phyloP scores from a whole-genome alignment of 768 basidiomycete genomes.

The Pleurotus tuoliensis region DNA sequence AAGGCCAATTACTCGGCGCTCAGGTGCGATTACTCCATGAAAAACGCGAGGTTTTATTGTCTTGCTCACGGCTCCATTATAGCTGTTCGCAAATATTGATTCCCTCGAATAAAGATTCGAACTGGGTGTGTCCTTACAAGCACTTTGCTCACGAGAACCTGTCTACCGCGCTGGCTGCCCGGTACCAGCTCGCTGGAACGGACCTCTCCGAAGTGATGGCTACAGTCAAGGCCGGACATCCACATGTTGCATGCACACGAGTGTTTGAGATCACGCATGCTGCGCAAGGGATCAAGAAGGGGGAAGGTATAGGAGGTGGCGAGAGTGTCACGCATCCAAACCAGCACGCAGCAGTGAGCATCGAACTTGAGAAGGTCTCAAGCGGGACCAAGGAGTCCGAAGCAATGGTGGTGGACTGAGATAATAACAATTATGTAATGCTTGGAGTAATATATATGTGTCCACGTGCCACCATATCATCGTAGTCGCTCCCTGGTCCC shows the following conservation, averaged over 20 bases:
- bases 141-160: slow-evolving; percentile 85
- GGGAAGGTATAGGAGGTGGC: slow-evolving; percentile 81
- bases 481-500: slow-evolving; percentile 3
- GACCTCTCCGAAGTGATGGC: slow-evolving; percentile 83
- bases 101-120: slow-evolving; percentile 23
- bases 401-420: slow-evolving; percentile 37
- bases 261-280: slow-evolving; percentile 94
- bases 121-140: slow-evolving; percentile 88
- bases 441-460: not conserved
- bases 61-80: slow-evolving; percentile 4
- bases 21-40: slow-evolving; percentile 45
- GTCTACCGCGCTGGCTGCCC: slow-evolving; percentile 65
- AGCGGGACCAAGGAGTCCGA: slow-evolving; percentile 33
- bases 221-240: slow-evolving; percentile 75
- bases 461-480: slow-evolving; percentile 2
- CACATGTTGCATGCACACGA: slow-evolving; percentile 94
- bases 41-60: too few species aligned
- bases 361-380: slow-evolving; percentile 52
- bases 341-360: slow-evolving; percentile 74
- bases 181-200: slow-evolving; percentile 59
- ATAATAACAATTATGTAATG: too few species aligned
- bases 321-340: slow-evolving; percentile 96
- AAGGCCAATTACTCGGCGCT: slow-evolving; percentile 93
- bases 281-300: slow-evolving; percentile 69
- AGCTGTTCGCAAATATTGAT: slow-evolving; percentile 91